phyloP scores from a whole-genome alignment of 1,139 yeast species.

The Geotrichum candidum region DNA sequence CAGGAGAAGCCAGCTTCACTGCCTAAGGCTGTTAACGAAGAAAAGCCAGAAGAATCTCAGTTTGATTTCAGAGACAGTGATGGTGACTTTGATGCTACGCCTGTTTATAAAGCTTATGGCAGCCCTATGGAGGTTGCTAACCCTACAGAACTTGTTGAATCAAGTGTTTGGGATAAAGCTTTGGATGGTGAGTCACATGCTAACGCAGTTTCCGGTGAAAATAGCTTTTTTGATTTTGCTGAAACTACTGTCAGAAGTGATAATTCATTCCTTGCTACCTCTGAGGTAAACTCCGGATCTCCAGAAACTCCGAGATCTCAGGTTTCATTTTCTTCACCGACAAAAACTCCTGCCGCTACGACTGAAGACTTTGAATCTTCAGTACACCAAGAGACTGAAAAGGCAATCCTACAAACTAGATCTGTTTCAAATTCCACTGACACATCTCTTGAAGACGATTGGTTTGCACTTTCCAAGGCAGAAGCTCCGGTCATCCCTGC shows the following conservation, averaged over 20 bases:
- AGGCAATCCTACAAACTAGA: not conserved
- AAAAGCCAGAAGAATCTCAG: not conserved
- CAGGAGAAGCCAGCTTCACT: not conserved
- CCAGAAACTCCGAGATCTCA: not conserved
- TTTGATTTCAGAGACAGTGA: not conserved
- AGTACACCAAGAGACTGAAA: not conserved
- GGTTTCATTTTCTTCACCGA: not conserved
- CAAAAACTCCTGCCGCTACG: not conserved
- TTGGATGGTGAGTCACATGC: not conserved
- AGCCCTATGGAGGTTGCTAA: not conserved
- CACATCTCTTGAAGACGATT: conserved; percentile 6
- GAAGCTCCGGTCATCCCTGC: not conserved
- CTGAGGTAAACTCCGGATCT: not conserved
- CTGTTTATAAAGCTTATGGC: not conserved
- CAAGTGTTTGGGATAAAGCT: not conserved
- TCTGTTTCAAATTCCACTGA: conserved; percentile 1
- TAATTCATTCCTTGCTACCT: not conserved
- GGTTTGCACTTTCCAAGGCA: conserved; percentile 6
- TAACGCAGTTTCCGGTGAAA: not conserved
- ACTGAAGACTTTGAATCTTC: not conserved
- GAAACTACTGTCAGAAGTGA: not conserved
- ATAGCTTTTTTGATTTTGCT: not conserved
- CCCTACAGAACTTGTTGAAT: not conserved
- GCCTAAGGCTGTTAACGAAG: not conserved
- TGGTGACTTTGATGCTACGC: not conserved